Percentiles rank a stretch among this genome's conserved stretches.
These are phyloP conservation scores for Sugiyamaella marilandica DNA, from an alignment of 805 yeast species.

Conservation along the genomic window DNA sequence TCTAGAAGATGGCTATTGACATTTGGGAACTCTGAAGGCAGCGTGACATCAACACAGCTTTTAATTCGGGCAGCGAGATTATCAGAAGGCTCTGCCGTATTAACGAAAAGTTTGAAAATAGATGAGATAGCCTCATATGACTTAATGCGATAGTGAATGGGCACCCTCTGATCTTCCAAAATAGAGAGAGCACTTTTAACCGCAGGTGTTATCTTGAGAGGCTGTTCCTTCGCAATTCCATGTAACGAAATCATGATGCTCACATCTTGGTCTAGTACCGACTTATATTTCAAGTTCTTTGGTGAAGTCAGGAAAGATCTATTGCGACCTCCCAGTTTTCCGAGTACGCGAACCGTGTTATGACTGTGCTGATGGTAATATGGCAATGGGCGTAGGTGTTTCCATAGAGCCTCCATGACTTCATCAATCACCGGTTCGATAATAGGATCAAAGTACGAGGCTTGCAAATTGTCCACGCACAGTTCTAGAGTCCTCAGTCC, in stretches of 20 bases:
- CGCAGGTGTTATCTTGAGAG: slow-evolving; percentile 80
- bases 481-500: slow-evolving; percentile 92
- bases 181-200: slow-evolving; percentile 71
- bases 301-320: slow-evolving; percentile 79
- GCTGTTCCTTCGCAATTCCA: slow-evolving; percentile 57
- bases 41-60: slow-evolving; percentile 26
- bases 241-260: slow-evolving; percentile 65
- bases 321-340: slow-evolving; percentile 95
- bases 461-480: slow-evolving; percentile 93
- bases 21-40: slow-evolving; percentile 39
- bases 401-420: slow-evolving; percentile 90
- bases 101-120: slow-evolving; percentile 64
- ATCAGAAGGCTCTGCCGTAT: slow-evolving; percentile 46
- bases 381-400: slow-evolving; percentile 84
- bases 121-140: slow-evolving; percentile 71
- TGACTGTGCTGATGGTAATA: slow-evolving; percentile 94
- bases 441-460: slow-evolving; percentile 95
- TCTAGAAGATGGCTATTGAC: slow-evolving; percentile 28
- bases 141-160: slow-evolving; percentile 64
- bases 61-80: slow-evolving; percentile 23
- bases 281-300: slow-evolving; percentile 52
- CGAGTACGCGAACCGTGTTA: slow-evolving; percentile 85
- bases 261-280: slow-evolving; percentile 55
- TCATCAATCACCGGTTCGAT: slow-evolving; percentile 94
- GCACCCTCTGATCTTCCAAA: slow-evolving; percentile 55